A percentile compares a stretch with the other conserved stretches of the same genome.
Evolutionary conservation across 73 alveolate genomes (phyloP).

Genomic region (Paramecium pentaurelia): DNA sequence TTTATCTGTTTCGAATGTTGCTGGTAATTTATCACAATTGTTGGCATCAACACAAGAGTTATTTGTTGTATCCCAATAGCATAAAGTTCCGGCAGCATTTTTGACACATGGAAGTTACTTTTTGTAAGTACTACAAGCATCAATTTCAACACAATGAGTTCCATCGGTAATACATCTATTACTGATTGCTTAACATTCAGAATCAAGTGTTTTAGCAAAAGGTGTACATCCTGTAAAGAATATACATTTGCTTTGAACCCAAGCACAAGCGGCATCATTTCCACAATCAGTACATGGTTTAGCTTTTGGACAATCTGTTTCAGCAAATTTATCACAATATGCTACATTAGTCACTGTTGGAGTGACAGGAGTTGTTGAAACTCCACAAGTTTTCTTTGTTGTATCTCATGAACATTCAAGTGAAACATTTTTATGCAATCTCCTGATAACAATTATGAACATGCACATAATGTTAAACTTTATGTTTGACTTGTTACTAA

Average conservation of each 20-base stretch:
- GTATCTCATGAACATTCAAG: background rate
- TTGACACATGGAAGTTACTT: background rate
- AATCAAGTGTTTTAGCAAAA: background rate
- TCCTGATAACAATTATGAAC: background rate
- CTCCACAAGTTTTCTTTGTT: background rate
- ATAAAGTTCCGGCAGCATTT: background rate
- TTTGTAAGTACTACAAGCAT: background rate
- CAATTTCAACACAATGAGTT: background rate
- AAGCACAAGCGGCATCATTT: background rate
- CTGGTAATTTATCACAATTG: background rate
- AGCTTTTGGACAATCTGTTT: background rate
- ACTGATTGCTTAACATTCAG: slow-evolving; percentile 1
- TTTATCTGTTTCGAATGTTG: background rate
- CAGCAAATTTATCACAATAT: background rate
- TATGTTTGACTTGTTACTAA: background rate
- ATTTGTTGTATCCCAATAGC: background rate
- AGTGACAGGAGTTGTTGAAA: background rate
- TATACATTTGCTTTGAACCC: background rate
- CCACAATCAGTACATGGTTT: background rate
- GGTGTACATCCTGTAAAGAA: background rate
- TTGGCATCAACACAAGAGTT: background rate
- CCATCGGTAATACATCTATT: slow-evolving; percentile 16
- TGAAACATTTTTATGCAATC: background rate
- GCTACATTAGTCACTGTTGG: background rate
- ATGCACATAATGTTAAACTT: background rate